A percentile compares a stretch with the other conserved stretches of the same genome.
Conservation (phyloP, 2,329 filamentous ascomycete species). For the Colletotrichum viniferum region DNA sequence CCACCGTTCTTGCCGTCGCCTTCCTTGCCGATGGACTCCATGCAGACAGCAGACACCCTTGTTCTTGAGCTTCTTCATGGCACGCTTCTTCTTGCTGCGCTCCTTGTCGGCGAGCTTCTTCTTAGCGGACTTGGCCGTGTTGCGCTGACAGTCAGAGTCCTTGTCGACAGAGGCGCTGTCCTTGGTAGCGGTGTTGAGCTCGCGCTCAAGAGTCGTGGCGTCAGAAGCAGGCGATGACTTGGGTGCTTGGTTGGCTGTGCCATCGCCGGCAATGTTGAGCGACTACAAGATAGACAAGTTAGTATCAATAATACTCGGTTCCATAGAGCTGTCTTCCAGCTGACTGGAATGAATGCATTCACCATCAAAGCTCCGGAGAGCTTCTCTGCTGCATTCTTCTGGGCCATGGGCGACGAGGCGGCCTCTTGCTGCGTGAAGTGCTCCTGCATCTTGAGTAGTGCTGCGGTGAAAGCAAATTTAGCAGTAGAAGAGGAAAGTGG, state of each 20-base stretch:
- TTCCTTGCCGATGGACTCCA: background rate
- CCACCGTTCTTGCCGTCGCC: no score
- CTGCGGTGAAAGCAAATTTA: background rate
- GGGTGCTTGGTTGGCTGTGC: no score
- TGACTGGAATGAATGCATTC: background rate
- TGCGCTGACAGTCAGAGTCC: no score
- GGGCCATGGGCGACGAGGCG: background rate
- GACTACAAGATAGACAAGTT: background rate
- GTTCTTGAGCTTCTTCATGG: background rate
- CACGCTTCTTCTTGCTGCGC: background rate
- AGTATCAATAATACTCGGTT: rapidly evolving
- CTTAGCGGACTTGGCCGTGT: no score
- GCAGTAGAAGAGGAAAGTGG: background rate
- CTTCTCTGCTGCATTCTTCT: background rate
- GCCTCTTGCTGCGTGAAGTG: background rate
- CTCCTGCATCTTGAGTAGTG: background rate
- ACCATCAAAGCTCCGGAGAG: background rate
- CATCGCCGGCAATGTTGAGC: background rate
- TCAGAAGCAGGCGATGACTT: background rate
- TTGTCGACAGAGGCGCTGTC: background rate
- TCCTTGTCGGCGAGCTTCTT: no score
- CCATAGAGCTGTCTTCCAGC: background rate
- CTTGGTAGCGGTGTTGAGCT: background rate
- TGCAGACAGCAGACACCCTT: background rate
- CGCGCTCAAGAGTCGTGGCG: background rate